A percentile compares a stretch with the other conserved stretches of the same genome.
phyloP scores from a whole-genome alignment of 306 rosid species.

The Quercus rubra region DNA sequence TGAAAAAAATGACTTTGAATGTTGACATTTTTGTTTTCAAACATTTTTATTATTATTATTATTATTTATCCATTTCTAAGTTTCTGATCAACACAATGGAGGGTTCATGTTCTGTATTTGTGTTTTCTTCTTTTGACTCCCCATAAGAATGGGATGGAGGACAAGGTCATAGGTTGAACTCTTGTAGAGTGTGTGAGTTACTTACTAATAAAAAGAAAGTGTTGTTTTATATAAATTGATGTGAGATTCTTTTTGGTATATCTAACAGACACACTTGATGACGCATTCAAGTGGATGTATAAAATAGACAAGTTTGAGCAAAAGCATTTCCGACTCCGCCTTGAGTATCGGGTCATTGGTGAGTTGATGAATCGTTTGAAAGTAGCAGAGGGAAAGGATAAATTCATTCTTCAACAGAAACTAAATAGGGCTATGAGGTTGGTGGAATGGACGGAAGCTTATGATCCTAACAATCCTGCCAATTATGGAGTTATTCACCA shows the following conservation, averaged over 20 bases:
- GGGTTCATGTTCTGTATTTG: not conserved
- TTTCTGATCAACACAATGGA: not conserved
- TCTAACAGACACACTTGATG: conserved; percentile 63
- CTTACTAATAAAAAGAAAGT: not conserved
- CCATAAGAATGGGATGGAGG: not conserved
- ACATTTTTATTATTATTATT: not conserved
- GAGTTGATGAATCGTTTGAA: conserved; percentile 80
- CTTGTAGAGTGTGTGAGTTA: not conserved
- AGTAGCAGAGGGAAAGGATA: conserved; percentile 74
- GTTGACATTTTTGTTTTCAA: not conserved
- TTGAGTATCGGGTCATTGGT: conserved; percentile 80
- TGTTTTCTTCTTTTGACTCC: not conserved
- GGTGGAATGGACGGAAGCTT: conserved; percentile 84
- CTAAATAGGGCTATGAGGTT: conserved; percentile 81
- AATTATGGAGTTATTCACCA: conserved; percentile 70
- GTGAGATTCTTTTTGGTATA: not conserved
- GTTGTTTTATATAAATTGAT: not conserved
- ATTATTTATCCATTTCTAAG: no score
- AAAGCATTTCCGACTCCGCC: conserved; percentile 64
- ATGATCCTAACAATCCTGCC: conserved; percentile 83
- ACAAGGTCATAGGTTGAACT: not conserved
- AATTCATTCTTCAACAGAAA: conserved; percentile 71
- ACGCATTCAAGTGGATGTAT: conserved; percentile 75
- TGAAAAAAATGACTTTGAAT: not conserved
- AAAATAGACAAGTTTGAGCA: conserved; percentile 79